Conservation (phyloP, 2,329 filamentous ascomycete genomes). For the Alternaria brassicicola region DNA sequence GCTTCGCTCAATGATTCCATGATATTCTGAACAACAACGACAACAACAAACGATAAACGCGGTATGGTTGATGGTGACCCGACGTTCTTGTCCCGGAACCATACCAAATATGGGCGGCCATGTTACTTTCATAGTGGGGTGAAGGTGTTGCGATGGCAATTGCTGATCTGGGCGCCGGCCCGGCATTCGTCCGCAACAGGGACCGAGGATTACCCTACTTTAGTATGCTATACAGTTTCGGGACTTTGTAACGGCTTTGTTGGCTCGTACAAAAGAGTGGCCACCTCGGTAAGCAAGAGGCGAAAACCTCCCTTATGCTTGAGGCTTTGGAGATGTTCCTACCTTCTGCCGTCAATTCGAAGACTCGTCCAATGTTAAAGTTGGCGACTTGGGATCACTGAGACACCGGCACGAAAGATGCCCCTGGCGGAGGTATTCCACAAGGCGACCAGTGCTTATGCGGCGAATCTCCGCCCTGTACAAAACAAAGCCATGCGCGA, state of each 20-base stretch:
- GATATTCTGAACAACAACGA: neutral
- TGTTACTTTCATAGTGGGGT: slow-evolving; percentile 44
- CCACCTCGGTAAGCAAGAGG: neutral
- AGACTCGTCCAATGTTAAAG: neutral
- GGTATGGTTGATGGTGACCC: neutral
- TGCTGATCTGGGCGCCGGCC: slow-evolving; percentile 35
- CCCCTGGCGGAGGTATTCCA: slow-evolving; percentile 7
- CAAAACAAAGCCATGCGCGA: slow-evolving; percentile 12
- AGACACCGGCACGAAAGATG: slow-evolving; percentile 6
- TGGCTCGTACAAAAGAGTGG: neutral
- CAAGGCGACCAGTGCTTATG: slow-evolving; percentile 16
- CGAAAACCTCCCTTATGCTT: neutral
- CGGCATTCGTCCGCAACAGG: slow-evolving; percentile 38
- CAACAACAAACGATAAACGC: neutral
- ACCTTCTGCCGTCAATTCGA: neutral
- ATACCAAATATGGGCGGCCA: slow-evolving; percentile 28
- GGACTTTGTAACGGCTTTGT: neutral
- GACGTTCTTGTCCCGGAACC: slow-evolving; percentile 14
- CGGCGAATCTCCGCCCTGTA: slow-evolving; percentile 26
- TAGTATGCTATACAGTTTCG: slow-evolving; percentile 1
- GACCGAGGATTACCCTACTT: slow-evolving; percentile 14
- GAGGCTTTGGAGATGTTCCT: neutral
- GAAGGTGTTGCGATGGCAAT: slow-evolving; percentile 35
- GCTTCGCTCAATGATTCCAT: slow-evolving; percentile 30
- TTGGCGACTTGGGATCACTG: neutral